phyloP scores from a whole-genome alignment of 2,329 filamentous ascomycete genomes.

The Lachnellula hyalina region DNA sequence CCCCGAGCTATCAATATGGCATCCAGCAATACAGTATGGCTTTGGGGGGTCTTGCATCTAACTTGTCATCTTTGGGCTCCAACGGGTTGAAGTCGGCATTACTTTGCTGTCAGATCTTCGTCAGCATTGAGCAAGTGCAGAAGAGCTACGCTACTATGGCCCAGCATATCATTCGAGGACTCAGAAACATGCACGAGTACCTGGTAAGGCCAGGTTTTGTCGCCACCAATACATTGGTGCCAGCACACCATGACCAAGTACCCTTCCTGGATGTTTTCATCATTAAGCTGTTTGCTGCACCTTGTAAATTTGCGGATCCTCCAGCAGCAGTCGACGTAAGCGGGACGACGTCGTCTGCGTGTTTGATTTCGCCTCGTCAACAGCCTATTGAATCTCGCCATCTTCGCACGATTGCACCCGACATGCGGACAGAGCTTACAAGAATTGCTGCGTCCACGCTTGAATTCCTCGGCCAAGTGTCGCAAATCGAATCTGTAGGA shows the following conservation, averaged over 20 bases:
- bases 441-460: conserved; percentile 32
- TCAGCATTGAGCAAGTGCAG: conserved; percentile 42
- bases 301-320: conserved; percentile 37
- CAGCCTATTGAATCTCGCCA: conserved; percentile 19
- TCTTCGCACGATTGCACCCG: conserved; percentile 32
- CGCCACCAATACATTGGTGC: conserved; percentile 25
- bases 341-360: conserved; percentile 16
- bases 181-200: conserved; percentile 40
- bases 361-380: conserved; percentile 20
- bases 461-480: conserved; percentile 31
- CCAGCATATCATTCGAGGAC: conserved; percentile 39
- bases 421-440: conserved; percentile 34
- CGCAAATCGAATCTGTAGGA: conserved; percentile 21
- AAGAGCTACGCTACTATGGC: conserved; percentile 38
- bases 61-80: conserved; percentile 32
- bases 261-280: conserved; percentile 39
- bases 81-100: conserved; percentile 35
- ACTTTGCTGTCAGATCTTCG: conserved; percentile 43
- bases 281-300: conserved; percentile 39
- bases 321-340: conserved; percentile 15
- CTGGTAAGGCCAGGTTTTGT: conserved; percentile 34
- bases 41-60: conserved; percentile 36
- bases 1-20: conserved; percentile 33
- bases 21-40: conserved; percentile 40
- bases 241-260: conserved; percentile 31